phyloP scores from a whole-genome alignment of 1,284 basidiomycete species.

The Sanghuangporus weigelae region DNA sequence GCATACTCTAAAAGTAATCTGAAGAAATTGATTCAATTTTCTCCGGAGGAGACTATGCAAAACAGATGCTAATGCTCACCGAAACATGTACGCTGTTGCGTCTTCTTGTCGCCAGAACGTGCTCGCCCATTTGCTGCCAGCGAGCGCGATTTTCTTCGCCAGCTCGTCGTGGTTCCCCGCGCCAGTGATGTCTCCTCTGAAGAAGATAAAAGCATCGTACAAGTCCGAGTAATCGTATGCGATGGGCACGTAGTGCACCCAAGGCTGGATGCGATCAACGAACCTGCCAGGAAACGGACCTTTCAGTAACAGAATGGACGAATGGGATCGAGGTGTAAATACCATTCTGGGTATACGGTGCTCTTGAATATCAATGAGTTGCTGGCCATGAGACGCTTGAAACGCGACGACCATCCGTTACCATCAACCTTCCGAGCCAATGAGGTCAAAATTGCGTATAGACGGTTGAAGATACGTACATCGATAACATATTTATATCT shows the following conservation, averaged over 20 bases:
- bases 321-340: constrained; percentile 17
- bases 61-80: constrained; percentile 31
- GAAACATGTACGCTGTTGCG: constrained; percentile 57
- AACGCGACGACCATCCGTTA: constrained; percentile 67
- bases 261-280: constrained; percentile 42
- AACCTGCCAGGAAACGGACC: constrained; percentile 25
- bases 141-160: constrained; percentile 49
- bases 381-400: constrained; percentile 59
- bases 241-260: constrained; percentile 61
- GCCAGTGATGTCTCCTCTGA: constrained; percentile 43
- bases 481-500: constrained; percentile 64
- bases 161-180: constrained; percentile 47
- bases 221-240: constrained; percentile 50
- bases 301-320: not conserved
- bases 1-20: constrained; percentile 40
- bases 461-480: constrained; percentile 30
- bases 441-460: not conserved
- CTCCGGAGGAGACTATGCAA: not conserved
- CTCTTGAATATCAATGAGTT: constrained; percentile 61
- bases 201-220: constrained; percentile 53
- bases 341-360: constrained; percentile 66
- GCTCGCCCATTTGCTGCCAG: constrained; percentile 55
- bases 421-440: constrained; percentile 46
- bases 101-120: constrained; percentile 61
- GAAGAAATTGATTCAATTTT: not conserved